Evolutionary conservation across 352 stramenopile genomes (phyloP).

Genomic region (Phytophthora boehmeriae): DNA sequence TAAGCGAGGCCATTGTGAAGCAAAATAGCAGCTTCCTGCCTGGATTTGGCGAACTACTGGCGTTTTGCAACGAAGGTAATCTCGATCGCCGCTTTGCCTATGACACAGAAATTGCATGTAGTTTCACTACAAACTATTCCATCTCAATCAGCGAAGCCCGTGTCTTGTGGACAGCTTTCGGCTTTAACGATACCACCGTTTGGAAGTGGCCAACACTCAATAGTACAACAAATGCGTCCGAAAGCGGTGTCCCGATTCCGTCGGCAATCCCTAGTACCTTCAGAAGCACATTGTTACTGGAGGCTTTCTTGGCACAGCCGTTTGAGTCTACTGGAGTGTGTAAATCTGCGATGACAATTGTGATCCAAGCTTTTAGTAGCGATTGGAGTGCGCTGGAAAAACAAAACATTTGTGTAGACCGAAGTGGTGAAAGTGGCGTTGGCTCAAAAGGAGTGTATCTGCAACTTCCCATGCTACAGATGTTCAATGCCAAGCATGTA

Average conservation of each 20-base stretch:
- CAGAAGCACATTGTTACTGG: constrained; percentile 45
- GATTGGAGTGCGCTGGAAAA: constrained; percentile 34
- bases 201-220: constrained; percentile 32
- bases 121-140: constrained; percentile 29
- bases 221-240: constrained; percentile 1
- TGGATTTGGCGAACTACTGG: constrained; percentile 49
- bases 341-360: constrained; percentile 23
- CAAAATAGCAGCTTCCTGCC: constrained; percentile 20
- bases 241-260: constrained; percentile 12
- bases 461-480: constrained; percentile 36
- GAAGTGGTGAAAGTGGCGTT: constrained; percentile 32
- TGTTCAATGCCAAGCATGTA: constrained; percentile 29
- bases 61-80: constrained; percentile 47
- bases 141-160: constrained; percentile 24
- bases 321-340: constrained; percentile 39
- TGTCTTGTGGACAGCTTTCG: constrained; percentile 33
- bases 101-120: constrained; percentile 27
- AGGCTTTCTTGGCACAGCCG: constrained; percentile 58
- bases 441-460: constrained; percentile 33
- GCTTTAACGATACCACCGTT: constrained; percentile 24
- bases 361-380: constrained; percentile 25
- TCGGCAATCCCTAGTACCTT: constrained; percentile 22
- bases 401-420: constrained; percentile 16
- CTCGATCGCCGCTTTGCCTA: constrained; percentile 41
- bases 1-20: neutral